Percentiles rank a stretch among this genome's conserved stretches.
These are phyloP conservation scores for Xerocomus nothofagi DNA, from an alignment of 1,284 basidiomycete species.

Conservation along the genomic window DNA sequence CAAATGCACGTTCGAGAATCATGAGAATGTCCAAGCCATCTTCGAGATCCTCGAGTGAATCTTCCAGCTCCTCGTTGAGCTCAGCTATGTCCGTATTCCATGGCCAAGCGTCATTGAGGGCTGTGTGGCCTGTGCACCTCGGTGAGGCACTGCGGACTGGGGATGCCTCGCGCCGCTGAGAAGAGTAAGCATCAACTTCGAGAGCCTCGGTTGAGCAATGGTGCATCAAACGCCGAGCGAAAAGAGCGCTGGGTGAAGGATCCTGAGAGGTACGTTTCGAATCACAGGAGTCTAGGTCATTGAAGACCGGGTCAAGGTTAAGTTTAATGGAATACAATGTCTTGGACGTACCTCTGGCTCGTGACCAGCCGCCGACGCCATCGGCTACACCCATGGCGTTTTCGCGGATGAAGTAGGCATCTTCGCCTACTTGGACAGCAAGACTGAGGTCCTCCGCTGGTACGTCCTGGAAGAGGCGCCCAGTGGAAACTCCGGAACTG, in stretches of 20 bases:
- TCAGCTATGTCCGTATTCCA: slow-evolving; percentile 43
- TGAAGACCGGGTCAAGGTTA: slow-evolving; percentile 1
- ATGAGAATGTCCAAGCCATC: slow-evolving; percentile 67
- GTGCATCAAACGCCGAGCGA: slow-evolving; percentile 86
- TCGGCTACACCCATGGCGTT: slow-evolving; percentile 89
- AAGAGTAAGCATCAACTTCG: slow-evolving; percentile 36
- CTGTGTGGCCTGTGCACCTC: slow-evolving; percentile 24
- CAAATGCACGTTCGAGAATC: slow-evolving; percentile 67
- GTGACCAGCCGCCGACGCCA: slow-evolving; percentile 88
- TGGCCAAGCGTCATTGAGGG: slow-evolving; percentile 28
- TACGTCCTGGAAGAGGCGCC: slow-evolving; percentile 25
- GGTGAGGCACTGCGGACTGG: slow-evolving; percentile 34
- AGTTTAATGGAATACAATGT: slow-evolving; percentile 15
- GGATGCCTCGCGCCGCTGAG: slow-evolving; percentile 23
- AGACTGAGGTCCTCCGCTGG: slow-evolving; percentile 38
- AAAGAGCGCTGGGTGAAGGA: slow-evolving; percentile 71
- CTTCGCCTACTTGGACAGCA: slow-evolving; percentile 80
- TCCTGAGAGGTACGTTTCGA: slow-evolving; percentile 30
- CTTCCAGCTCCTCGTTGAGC: slow-evolving; percentile 46
- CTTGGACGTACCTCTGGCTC: slow-evolving; percentile 30
- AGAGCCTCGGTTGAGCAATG: slow-evolving; percentile 56
- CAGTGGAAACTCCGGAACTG: slow-evolving; percentile 16
- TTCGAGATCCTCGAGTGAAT: slow-evolving; percentile 57
- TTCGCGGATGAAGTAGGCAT: slow-evolving; percentile 80
- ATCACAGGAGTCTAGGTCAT: slow-evolving; percentile 18